phyloP scores from a whole-genome alignment of 176 grass and related monocot species.

The Guadua angustifolia region DNA sequence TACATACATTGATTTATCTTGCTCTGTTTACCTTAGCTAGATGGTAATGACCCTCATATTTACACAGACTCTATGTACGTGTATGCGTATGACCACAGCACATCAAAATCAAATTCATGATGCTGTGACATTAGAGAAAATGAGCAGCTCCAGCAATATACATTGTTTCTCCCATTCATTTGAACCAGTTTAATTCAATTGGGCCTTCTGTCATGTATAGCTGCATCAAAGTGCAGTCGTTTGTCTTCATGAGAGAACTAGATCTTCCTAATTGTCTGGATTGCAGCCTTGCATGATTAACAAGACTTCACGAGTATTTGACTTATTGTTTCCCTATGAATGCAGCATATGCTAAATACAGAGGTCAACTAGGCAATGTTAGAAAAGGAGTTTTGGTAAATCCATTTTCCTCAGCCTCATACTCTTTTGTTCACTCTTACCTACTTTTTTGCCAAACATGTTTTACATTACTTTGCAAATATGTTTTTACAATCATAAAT shows the following conservation, averaged over 20 bases:
- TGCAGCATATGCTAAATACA: slow-evolving; percentile 98
- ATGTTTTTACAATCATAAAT: not conserved
- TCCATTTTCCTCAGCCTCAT: slow-evolving; percentile 36
- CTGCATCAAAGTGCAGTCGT: slow-evolving; percentile 4
- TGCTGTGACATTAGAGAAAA: slow-evolving; percentile 23
- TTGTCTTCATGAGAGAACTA: not conserved
- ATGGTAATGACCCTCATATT: slow-evolving; percentile 18
- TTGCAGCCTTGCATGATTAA: not conserved
- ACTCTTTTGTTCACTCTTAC: slow-evolving; percentile 22
- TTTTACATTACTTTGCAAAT: slow-evolving; percentile 20
- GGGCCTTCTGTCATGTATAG: not conserved
- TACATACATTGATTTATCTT: not conserved
- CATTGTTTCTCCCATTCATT: slow-evolving; percentile 1
- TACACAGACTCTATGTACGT: not conserved
- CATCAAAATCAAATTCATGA: not conserved
- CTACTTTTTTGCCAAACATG: slow-evolving; percentile 1
- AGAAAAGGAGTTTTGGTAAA: slow-evolving; percentile 97
- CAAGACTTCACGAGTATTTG: slow-evolving; percentile 37
- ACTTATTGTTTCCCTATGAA: slow-evolving; percentile 31
- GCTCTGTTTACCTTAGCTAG: slow-evolving; percentile 25
- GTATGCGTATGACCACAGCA: not conserved
- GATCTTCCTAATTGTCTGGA: not conserved
- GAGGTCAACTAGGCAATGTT: slow-evolving; percentile 85
- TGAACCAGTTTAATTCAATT: not conserved
- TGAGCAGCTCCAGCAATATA: not conserved